Evolutionary conservation across 306 rosid genomes (phyloP), one percentile per base, ranked within the genome.

Genomic region (Boehmeria nivea): DNA sequence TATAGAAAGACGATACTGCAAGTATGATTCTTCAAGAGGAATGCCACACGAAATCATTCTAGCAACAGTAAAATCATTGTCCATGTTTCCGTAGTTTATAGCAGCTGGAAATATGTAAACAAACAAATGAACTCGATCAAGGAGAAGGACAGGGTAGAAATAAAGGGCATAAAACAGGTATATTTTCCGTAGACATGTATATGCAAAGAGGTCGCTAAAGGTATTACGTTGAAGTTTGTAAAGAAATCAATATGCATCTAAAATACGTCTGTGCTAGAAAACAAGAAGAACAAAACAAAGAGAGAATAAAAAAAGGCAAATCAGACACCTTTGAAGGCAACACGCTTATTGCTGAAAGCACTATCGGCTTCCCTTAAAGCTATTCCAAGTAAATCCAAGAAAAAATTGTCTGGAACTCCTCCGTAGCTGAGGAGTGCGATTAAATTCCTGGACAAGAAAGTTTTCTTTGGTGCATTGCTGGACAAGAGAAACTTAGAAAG

Each of bases 381-480:
- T 18, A 48, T 63, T 51, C 2, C 6, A 23, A 89, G 85, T 66
- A 77, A 24, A 28, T 65, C 65, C 75, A 65, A 67, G 77, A 89
- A 89, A 64, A 69, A 83, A 15, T 81, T 80, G 37, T 78, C 66
- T 24, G 83, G 89, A 24, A 89, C 95, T 34, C 97, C 95, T 66
- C 97, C 97, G 61, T 77, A 74, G 73, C 80, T 79, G 42, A 89
- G 65, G 59, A 86, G 89, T 52, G 84, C 82, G 44, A 83, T 79
- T 42, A 89, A 77, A 61, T 53, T 0, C 77, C 54, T 77, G 0
- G 89, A 83, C 48, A 89, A 71, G 51, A 34, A 75, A 10, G 86
- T 3, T 65, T 59, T 77, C 48, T 73, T 75, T 2, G 82, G 87
- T 1, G 54, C 57, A 36, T 67, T 65, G 61, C 97, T 89, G 94